A percentile compares a stretch with the other conserved stretches of the same genome.
Conservation (phyloP, 2,329 filamentous ascomycete genomes). For the Neospermospora avenae region DNA sequence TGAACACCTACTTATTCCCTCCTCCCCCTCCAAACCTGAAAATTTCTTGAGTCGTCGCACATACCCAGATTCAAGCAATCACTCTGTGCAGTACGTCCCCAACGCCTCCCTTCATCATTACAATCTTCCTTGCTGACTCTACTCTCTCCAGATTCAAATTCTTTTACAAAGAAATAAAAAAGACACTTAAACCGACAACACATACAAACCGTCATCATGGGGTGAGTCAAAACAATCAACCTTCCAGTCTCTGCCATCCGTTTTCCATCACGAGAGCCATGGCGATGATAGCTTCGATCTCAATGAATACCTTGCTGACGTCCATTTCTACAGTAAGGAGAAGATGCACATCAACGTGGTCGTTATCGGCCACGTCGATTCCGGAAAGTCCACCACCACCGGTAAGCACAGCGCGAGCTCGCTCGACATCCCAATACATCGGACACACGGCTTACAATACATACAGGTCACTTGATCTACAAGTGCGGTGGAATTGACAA, state of each 20-base stretch:
- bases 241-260: conserved; percentile 11
- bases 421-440: background rate
- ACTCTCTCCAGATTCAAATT: conserved; percentile 27
- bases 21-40: background rate
- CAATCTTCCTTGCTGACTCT: conserved; percentile 20
- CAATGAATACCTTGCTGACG: conserved; percentile 26
- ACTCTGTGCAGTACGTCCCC: conserved; percentile 32
- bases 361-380: conserved; percentile 99
- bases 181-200: conserved; percentile 27
- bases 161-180: conserved; percentile 24
- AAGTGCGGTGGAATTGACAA: conserved; percentile 99
- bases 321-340: conserved; percentile 69
- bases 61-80: conserved; percentile 36
- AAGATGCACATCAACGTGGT: conserved; percentile 97
- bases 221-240: conserved; percentile 28
- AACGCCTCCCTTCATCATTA: conserved; percentile 9
- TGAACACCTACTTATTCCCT: background rate
- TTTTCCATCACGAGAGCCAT: conserved; percentile 20
- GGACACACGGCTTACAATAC: conserved; percentile 24
- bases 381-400: conserved; percentile 96
- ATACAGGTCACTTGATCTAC: conserved; percentile 91
- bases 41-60: conserved; percentile 19
- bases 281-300: conserved; percentile 15
- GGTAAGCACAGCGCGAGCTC: conserved; percentile 53
- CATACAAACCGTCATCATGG: conserved; percentile 35